Base-by-base conservation (phyloP, 306 rosid genomes). In the Rosa multiflora region DNA sequence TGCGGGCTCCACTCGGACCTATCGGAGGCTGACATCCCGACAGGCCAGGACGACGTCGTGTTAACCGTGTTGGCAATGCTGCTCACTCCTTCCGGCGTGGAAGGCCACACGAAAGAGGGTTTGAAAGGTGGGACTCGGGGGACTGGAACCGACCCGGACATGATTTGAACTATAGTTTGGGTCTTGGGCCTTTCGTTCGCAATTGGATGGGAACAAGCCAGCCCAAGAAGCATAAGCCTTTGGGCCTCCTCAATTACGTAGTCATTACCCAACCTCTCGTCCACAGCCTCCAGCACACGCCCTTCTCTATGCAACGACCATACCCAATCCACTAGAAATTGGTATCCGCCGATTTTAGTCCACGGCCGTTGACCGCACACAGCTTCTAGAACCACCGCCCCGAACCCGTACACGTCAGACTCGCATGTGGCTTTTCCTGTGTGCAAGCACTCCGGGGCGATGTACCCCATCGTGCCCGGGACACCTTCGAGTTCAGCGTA, bases 401-500 rank as follows among this genome's bases (percentile, higher is more conserved):
- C 97, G 0, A 90, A 87, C 0, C 95, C 94, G 2, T 83, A 92
- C 0, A 88, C 83, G 11, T 92, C 97, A 0, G 97, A 88, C 70
- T 88, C 91, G 2, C 94, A 74, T 11, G 97, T 81, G 39, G 97
- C 97, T 39, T 76, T 85, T 11, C 91, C 97, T 0, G 94, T 92
- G 84, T 92, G 97, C 67, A 92, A 92, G 81, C 97, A 92, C 73
- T 92, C 97, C 0, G 97, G 93, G 2, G 94, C 97, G 1, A 92
- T 92, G 87, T 92, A 92, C 1, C 97, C 97, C 83, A 92, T 79
- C 0, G 97, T 92, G 46, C 97, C 97, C 2, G 79, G 94, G n/a
- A 92, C 80, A 2, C 97, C 93, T 56, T 80, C 92, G 0, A 90
- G 20, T 77, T 90, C 93, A 0, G 90, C 89, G 21, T 92, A 92